These are phyloP conservation scores for Solanum appendiculatum DNA, from an alignment of 257 asterid species.

Conservation along the genomic window DNA sequence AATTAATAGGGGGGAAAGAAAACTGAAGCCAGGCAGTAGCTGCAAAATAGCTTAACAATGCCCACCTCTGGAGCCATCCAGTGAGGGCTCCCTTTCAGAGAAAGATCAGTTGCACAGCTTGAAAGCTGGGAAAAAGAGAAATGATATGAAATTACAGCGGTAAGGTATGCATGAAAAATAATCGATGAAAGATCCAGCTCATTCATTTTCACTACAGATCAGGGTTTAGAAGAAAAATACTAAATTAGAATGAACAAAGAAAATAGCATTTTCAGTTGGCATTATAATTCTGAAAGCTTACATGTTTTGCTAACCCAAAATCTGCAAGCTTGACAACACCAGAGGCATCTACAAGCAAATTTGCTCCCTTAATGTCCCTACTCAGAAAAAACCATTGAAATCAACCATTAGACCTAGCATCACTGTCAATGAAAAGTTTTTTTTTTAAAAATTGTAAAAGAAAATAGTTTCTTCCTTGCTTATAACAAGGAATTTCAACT, in stretches of 20 bases:
- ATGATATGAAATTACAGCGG: neutral
- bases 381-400: slow-evolving; percentile 3
- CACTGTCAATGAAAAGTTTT: neutral
- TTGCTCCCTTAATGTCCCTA: slow-evolving; percentile 95
- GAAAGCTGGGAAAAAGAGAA: slow-evolving; percentile 36
- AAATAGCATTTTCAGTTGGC: neutral
- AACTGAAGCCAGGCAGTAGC: neutral
- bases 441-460: neutral
- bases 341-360: slow-evolving; percentile 74
- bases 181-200: neutral
- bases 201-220: neutral
- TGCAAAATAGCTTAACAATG: neutral
- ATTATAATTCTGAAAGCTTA: slow-evolving; percentile 24
- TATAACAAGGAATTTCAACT: neutral
- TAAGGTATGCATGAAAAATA: neutral
- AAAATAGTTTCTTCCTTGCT: neutral
- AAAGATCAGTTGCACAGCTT: slow-evolving; percentile 35
- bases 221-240: neutral
- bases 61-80: slow-evolving; percentile 98
- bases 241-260: neutral
- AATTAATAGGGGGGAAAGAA: neutral
- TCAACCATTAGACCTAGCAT: neutral
- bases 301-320: slow-evolving; percentile 91
- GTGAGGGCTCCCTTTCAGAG: slow-evolving; percentile 81
- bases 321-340: slow-evolving; percentile 91